Percentiles rank a stretch among this genome's conserved stretches.
phyloP scores from a whole-genome alignment of 495 filamentous ascomycete species.

The Aspergillus sclerotiicarbonarius region DNA sequence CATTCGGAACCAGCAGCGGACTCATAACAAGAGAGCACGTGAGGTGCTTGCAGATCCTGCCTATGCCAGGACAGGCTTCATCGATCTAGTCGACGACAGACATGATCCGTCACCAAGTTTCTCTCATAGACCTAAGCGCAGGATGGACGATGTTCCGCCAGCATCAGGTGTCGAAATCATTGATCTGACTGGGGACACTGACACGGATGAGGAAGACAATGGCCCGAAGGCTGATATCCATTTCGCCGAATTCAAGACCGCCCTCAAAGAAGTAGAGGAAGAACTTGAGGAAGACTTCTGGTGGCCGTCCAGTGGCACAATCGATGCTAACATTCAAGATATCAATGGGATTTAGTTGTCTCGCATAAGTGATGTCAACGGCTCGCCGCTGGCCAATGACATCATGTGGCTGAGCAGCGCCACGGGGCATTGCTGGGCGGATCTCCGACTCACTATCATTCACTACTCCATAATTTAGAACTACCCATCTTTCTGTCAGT shows the following conservation, averaged over 20 bases:
- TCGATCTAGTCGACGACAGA: constrained; percentile 22
- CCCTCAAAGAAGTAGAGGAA: constrained; percentile 17
- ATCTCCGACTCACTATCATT: too few species aligned
- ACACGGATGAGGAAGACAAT: constrained; percentile 10
- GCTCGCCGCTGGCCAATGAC: neutral
- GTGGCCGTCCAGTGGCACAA: constrained; percentile 38
- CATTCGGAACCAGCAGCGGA: constrained; percentile 27
- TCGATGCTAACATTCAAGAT: constrained; percentile 33
- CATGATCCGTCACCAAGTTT: neutral
- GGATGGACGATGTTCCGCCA: neutral
- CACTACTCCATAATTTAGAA: neutral
- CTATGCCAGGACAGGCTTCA: constrained; percentile 1
- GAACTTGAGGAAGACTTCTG: constrained; percentile 43
- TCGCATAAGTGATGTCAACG: neutral
- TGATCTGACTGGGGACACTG: constrained; percentile 35
- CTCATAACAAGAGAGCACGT: constrained; percentile 19
- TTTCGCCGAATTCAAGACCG: neutral
- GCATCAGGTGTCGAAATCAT: constrained; percentile 21
- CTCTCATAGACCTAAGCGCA: constrained; percentile 11
- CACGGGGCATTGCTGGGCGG: neutral
- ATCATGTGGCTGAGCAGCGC: constrained; percentile 1
- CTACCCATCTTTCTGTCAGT: neutral
- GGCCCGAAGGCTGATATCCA: too few species aligned
- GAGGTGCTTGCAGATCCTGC: neutral
- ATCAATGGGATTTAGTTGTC: neutral